phyloP scores from a whole-genome alignment of 2,329 filamentous ascomycete species.

The Sclerotinia sclerotiorum region DNA sequence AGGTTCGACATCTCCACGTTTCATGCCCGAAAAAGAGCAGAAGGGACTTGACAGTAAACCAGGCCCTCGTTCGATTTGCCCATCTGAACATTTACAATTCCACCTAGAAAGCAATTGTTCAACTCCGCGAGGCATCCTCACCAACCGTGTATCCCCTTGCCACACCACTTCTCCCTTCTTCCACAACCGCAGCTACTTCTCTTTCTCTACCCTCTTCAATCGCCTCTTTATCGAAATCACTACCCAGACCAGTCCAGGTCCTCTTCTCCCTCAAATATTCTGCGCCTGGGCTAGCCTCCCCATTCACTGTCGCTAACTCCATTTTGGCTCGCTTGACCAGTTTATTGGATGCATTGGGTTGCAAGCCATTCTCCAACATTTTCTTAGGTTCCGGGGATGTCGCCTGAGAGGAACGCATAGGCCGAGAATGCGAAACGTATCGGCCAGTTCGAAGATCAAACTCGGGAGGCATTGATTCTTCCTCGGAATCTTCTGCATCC shows the following conservation, averaged over 20 bases:
- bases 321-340: constrained; percentile 65
- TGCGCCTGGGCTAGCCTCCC: constrained; percentile 85
- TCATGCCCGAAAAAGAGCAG: constrained; percentile 2
- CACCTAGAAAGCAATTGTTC: constrained; percentile 14
- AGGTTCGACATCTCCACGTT: neutral
- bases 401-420: constrained; percentile 53
- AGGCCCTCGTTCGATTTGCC: neutral
- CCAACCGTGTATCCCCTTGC: constrained; percentile 85
- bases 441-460: constrained; percentile 89
- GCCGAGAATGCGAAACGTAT: constrained; percentile 75
- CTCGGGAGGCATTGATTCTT: constrained; percentile 79
- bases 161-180: constrained; percentile 83
- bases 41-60: neutral
- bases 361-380: constrained; percentile 36
- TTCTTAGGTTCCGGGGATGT: constrained; percentile 17
- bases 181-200: constrained; percentile 62
- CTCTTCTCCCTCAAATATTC: constrained; percentile 79
- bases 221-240: constrained; percentile 71
- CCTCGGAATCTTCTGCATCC: constrained; percentile 48
- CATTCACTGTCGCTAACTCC: constrained; percentile 78
- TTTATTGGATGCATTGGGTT: constrained; percentile 45
- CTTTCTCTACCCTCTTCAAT: constrained; percentile 47
- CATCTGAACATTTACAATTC: neutral
- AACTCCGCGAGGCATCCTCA: constrained; percentile 45
- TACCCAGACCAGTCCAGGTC: constrained; percentile 90